phyloP scores from a whole-genome alignment of 306 rosid genomes.

The Malus asiatica region DNA sequence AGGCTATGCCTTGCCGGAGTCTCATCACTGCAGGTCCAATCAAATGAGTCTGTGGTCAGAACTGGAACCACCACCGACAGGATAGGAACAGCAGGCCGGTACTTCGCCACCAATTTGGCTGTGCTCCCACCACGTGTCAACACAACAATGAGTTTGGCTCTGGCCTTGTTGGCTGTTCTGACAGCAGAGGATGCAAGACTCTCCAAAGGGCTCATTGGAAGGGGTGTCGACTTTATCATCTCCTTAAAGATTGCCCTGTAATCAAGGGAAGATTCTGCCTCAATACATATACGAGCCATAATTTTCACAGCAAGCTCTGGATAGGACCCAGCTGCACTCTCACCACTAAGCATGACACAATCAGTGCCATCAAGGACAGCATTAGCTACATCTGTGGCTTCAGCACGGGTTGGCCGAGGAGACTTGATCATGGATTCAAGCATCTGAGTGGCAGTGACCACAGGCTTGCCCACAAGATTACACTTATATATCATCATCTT shows the following conservation, averaged over 20 bases:
- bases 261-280: conserved; percentile 92
- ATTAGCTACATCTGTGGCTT: conserved; percentile 93
- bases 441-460: conserved; percentile 97
- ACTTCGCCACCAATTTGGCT: conserved; percentile 87
- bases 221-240: conserved; percentile 87
- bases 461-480: conserved; percentile 90
- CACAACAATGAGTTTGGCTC: conserved; percentile 80
- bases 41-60: conserved; percentile 75
- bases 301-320: conserved; percentile 89
- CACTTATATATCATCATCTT: conserved; percentile 98
- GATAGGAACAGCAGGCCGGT: conserved; percentile 93
- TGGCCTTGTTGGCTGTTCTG: conserved; percentile 85
- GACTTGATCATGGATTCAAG: conserved; percentile 98
- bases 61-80: conserved; percentile 92
- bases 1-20: conserved; percentile 91
- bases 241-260: conserved; percentile 87
- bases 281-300: conserved; percentile 89
- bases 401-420: conserved; percentile 93
- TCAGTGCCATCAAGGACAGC: conserved; percentile 96
- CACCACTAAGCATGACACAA: conserved; percentile 97
- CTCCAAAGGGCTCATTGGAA: conserved; percentile 97
- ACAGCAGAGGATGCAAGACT: conserved; percentile 98
- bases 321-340: conserved; percentile 93
- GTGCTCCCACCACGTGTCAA: conserved; percentile 87
- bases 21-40: conserved; percentile 92